These are phyloP conservation scores for Quercus glauca DNA, from an alignment of 306 rosid species.

Conservation along the genomic window DNA sequence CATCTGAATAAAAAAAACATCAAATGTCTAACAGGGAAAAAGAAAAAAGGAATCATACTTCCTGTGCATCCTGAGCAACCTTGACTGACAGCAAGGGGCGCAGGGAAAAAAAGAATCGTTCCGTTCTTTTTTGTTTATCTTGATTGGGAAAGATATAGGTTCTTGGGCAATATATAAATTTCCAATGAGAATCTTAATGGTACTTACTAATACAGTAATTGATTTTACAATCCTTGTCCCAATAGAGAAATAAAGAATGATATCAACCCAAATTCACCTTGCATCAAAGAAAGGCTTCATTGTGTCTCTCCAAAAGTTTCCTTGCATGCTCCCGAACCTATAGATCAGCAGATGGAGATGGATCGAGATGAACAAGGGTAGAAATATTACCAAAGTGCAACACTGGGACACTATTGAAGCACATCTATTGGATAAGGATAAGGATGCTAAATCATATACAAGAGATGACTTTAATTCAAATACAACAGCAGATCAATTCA, in stretches of 20 bases:
- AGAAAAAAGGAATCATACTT: background rate
- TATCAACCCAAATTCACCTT: constrained; percentile 48
- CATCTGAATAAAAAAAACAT: no score
- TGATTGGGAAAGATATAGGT: background rate
- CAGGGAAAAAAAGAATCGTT: background rate
- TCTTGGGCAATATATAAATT: background rate
- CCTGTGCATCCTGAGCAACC: background rate
- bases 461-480: no score
- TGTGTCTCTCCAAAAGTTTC: constrained; percentile 79
- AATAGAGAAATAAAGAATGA: background rate
- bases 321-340: constrained; percentile 96
- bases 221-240: background rate
- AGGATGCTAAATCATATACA: no score
- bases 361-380: constrained; percentile 9
- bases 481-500: no score
- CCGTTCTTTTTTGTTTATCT: no score
- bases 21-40: background rate
- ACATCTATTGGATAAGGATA: no score
- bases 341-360: constrained; percentile 8
- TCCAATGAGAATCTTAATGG: background rate
- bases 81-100: background rate
- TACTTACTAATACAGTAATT: background rate
- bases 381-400: constrained; percentile 2
- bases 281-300: constrained; percentile 78
- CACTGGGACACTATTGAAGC: background rate